Percentiles rank a stretch among this genome's conserved stretches.
These are phyloP conservation scores for Saprolegnia diclina DNA, from an alignment of 352 stramenopile species.

Conservation along the genomic window DNA sequence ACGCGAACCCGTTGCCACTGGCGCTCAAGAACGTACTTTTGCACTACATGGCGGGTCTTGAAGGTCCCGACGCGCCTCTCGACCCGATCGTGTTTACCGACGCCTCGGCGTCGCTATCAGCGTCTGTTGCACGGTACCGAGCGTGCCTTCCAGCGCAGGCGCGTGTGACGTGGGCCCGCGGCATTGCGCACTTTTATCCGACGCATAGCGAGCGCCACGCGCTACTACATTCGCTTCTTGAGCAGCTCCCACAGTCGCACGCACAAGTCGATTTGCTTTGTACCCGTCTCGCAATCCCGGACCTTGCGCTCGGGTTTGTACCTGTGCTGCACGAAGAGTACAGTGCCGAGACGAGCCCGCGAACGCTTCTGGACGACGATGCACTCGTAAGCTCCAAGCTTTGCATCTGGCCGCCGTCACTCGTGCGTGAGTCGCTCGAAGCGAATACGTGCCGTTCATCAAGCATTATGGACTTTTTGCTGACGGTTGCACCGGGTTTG, in stretches of 20 bases:
- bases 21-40: constrained; percentile 65
- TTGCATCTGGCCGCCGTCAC: background rate
- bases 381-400: constrained; percentile 11
- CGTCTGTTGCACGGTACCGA: constrained; percentile 40
- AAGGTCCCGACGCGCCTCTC: constrained; percentile 20
- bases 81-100: constrained; percentile 35
- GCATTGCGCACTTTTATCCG: constrained; percentile 70
- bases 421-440: background rate
- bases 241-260: constrained; percentile 36
- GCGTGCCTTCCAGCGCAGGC: constrained; percentile 58
- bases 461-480: background rate
- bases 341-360: background rate
- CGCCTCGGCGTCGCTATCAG: constrained; percentile 41
- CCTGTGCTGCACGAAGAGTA: constrained; percentile 52
- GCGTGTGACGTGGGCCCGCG: constrained; percentile 60
- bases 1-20: constrained; percentile 55
- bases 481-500: background rate
- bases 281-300: constrained; percentile 58
- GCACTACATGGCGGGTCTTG: constrained; percentile 38
- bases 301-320: constrained; percentile 74
- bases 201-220: constrained; percentile 52
- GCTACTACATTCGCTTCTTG: constrained; percentile 47
- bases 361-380: constrained; percentile 29
- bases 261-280: constrained; percentile 78
- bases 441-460: background rate